Percentiles rank a stretch among this genome's conserved stretches.
These are phyloP conservation scores for Prunus salicina DNA, from an alignment of 306 rosid genomes.

Conservation along the genomic window DNA sequence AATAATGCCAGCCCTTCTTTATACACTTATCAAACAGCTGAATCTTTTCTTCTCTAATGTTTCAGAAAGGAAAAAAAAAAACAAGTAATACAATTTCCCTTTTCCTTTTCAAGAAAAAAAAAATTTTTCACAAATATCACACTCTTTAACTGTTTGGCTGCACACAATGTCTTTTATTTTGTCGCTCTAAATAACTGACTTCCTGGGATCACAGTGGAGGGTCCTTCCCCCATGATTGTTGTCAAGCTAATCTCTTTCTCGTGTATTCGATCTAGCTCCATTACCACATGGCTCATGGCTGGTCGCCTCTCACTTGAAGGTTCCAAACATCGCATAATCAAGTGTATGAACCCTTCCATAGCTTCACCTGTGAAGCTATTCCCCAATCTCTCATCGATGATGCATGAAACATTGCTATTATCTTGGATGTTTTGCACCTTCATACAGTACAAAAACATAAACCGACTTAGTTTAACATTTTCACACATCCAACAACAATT, in stretches of 20 bases:
- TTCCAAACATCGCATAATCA: slow-evolving; percentile 51
- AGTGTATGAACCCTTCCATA: slow-evolving; percentile 56
- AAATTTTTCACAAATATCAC: slow-evolving; percentile 45
- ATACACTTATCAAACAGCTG: slow-evolving; percentile 70
- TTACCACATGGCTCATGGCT: slow-evolving; percentile 62
- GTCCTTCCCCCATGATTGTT: slow-evolving; percentile 84
- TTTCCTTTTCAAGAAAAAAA: not conserved
- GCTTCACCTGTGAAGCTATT: slow-evolving; percentile 74
- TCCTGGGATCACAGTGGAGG: slow-evolving; percentile 69
- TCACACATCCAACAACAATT: not conserved
- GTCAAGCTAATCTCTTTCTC: slow-evolving; percentile 85
- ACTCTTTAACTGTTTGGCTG: slow-evolving; percentile 14
- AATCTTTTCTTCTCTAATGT: slow-evolving; percentile 37
- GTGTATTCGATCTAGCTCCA: slow-evolving; percentile 67
- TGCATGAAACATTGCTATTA: slow-evolving; percentile 25
- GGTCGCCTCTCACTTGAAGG: slow-evolving; percentile 78
- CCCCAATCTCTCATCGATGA: slow-evolving; percentile 62
- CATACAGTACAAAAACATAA: not conserved
- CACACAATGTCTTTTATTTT: slow-evolving; percentile 25
- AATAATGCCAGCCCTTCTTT: slow-evolving; percentile 56
- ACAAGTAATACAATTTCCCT: slow-evolving; percentile 3
- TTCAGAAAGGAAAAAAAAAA: slow-evolving; percentile 4
- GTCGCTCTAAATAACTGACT: slow-evolving; percentile 63
- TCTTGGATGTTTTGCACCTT: slow-evolving; percentile 56
- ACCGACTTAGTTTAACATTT: not conserved